Evolutionary conservation across 1,139 yeast genomes (phyloP).

Genomic region (Arxiozyma heterogenica): DNA sequence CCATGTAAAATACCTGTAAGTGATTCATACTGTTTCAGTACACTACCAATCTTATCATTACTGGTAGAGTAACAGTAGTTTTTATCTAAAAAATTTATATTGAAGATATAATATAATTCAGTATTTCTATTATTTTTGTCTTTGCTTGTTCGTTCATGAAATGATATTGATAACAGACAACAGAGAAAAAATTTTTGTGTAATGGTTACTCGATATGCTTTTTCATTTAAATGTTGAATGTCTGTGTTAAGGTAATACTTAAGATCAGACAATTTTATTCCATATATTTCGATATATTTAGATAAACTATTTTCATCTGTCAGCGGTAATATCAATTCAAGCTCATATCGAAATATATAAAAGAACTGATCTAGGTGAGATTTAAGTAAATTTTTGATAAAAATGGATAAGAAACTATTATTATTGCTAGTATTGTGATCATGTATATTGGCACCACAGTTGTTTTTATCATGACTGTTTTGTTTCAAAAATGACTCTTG

Average conservation of each 20-base stretch:
- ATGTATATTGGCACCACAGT: too few relatives aligned
- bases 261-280: conserved; percentile 15
- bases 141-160: background rate
- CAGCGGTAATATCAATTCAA: conserved; percentile 11
- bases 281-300: conserved; percentile 20
- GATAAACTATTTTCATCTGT: conserved; percentile 12
- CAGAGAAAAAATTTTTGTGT: conserved; percentile 21
- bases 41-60: background rate
- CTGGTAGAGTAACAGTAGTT: background rate
- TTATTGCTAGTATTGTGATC: background rate
- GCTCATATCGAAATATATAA: conserved; percentile 11
- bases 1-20: background rate
- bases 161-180: conserved; percentile 8
- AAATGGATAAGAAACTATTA: conserved; percentile 4
- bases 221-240: conserved; percentile 11
- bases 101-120: background rate
- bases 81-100: background rate
- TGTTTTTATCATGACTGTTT: background rate
- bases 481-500: background rate
- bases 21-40: background rate
- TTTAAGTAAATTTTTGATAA: conserved; percentile 13
- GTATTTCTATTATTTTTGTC: background rate
- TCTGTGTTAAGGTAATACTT: conserved; percentile 11
- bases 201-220: conserved; percentile 14
- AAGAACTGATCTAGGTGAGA: conserved; percentile 18